Percentiles rank a stretch among this genome's conserved stretches.
phyloP scores from a whole-genome alignment of 305 asterid species.

The Plantago coronopus region DNA sequence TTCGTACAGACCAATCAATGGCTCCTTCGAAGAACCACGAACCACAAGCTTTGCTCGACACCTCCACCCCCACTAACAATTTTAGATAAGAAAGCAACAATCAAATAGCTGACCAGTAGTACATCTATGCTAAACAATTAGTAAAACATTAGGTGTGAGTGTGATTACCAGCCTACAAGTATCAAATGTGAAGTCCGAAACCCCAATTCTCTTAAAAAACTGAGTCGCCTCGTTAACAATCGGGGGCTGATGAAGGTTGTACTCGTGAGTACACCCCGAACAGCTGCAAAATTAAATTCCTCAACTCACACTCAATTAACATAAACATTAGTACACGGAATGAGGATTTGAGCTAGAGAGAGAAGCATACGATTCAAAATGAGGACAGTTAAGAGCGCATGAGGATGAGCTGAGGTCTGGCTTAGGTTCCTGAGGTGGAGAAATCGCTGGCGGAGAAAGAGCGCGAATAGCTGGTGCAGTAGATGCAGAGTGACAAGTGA shows the following conservation, averaged over 20 bases:
- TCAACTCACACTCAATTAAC: neutral
- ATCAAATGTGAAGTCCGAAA: constrained; percentile 63
- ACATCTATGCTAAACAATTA: no score
- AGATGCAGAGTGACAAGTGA: constrained; percentile 23
- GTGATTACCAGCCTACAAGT: constrained; percentile 66
- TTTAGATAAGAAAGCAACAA: neutral
- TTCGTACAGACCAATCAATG: constrained; percentile 83
- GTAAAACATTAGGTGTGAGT: neutral
- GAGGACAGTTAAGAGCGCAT: constrained; percentile 65
- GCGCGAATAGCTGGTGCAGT: constrained; percentile 16
- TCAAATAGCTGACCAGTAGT: neutral
- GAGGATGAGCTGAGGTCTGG: constrained; percentile 37
- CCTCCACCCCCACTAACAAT: constrained; percentile 88
- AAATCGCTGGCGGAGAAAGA: constrained; percentile 2
- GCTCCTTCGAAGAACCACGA: constrained; percentile 60
- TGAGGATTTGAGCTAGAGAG: constrained; percentile 9
- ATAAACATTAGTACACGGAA: neutral
- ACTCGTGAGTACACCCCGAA: constrained; percentile 85
- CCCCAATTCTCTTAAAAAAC: constrained; percentile 56
- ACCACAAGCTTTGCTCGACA: constrained; percentile 92
- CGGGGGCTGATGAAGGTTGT: constrained; percentile 68
- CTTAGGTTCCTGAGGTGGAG: constrained; percentile 24
- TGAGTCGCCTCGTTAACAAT: constrained; percentile 52
- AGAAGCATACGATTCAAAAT: constrained; percentile 54
- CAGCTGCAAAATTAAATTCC: constrained; percentile 47